phyloP scores from a whole-genome alignment of 208 protist species.

The Leishmania guyanensis region DNA sequence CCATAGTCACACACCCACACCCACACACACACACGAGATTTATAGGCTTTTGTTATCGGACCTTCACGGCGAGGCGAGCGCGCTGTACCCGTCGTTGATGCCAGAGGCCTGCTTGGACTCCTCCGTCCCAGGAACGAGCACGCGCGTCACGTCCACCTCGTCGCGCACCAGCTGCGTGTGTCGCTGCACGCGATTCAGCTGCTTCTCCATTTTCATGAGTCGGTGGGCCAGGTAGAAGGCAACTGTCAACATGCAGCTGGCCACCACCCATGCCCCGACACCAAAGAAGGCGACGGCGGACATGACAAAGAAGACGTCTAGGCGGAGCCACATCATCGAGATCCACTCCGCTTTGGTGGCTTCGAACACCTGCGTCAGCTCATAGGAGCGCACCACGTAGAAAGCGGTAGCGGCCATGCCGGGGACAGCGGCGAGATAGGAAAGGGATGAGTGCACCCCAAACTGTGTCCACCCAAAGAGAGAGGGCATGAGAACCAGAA shows the following conservation, averaged over 20 bases:
- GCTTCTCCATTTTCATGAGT: constrained; percentile 75
- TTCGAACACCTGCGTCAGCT: constrained; percentile 37
- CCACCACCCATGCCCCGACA: constrained; percentile 55
- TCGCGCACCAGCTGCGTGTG: constrained; percentile 76
- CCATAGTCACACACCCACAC: neutral
- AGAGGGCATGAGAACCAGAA: constrained; percentile 45
- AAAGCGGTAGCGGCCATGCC: constrained; percentile 53
- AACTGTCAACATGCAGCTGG: constrained; percentile 45
- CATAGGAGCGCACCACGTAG: constrained; percentile 49
- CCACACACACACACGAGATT: neutral
- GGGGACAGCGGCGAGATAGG: constrained; percentile 44
- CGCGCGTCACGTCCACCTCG: constrained; percentile 61
- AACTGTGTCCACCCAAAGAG: constrained; percentile 56
- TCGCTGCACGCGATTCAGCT: constrained; percentile 42
- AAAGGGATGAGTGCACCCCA: constrained; percentile 35
- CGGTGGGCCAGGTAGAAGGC: constrained; percentile 77
- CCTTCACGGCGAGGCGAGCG: constrained; percentile 3
- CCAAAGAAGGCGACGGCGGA: constrained; percentile 62
- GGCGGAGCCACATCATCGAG: constrained; percentile 83
- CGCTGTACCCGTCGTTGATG: constrained; percentile 34
- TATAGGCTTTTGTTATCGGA: too few relatives aligned
- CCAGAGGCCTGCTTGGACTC: constrained; percentile 21
- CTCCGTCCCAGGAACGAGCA: constrained; percentile 53
- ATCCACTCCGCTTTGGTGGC: constrained; percentile 75
- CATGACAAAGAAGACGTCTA: constrained; percentile 79